phyloP scores from a whole-genome alignment of 345 rosid species.

The Eucalyptus curtisii region DNA sequence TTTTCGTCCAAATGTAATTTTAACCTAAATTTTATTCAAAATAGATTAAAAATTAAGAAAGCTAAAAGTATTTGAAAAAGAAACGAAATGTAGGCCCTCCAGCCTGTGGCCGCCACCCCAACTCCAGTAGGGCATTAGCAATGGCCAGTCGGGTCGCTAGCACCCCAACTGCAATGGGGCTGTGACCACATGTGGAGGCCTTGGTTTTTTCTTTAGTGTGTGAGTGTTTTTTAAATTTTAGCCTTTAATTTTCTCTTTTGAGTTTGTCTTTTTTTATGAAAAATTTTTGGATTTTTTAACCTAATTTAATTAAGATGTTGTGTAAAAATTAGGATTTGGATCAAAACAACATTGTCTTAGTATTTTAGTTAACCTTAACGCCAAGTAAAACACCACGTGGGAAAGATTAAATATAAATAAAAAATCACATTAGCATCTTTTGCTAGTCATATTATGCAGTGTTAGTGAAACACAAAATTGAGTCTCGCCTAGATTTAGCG shows the following conservation, averaged over 20 bases:
- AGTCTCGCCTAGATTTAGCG: fast-evolving
- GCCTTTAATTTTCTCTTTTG: background rate
- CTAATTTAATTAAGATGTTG: background rate
- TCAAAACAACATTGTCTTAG: background rate
- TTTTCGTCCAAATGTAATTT: fast-evolving
- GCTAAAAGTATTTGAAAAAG: too few species aligned
- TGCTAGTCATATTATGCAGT: fast-evolving
- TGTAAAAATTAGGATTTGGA: background rate
- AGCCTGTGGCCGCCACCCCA: background rate
- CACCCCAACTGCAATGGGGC: background rate
- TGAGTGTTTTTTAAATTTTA: too few species aligned
- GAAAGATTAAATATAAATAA: background rate
- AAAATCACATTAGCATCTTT: background rate
- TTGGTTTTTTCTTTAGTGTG: fast-evolving
- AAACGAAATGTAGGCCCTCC: background rate
- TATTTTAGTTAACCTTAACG: background rate
- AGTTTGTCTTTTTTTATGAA: background rate
- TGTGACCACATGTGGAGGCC: background rate
- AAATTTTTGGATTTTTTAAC: background rate
- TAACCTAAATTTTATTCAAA: background rate
- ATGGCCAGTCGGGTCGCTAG: too few species aligned
- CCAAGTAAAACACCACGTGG: background rate
- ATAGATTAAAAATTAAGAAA: too few species aligned
- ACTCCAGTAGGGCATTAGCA: too few species aligned
- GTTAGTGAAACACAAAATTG: background rate